Evolutionary conservation across 1,139 yeast genomes (phyloP).

Genomic region (Nematodospora anomalae): DNA sequence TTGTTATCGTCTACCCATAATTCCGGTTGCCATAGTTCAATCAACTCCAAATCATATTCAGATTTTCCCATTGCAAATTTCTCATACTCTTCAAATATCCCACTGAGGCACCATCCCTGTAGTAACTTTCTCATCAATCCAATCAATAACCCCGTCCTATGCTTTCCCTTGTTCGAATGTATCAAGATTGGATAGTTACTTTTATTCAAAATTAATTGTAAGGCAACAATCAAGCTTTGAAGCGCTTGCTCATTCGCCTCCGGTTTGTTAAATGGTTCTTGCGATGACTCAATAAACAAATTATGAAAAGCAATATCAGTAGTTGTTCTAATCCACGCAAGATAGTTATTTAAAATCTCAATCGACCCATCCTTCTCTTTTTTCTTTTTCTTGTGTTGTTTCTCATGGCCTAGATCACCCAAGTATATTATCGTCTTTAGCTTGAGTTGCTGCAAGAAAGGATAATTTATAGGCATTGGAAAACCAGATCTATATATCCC

Average conservation of each 20-base stretch:
- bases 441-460: constrained; percentile 68
- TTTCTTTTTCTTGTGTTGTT: constrained; percentile 39
- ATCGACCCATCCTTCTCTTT: constrained; percentile 34
- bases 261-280: constrained; percentile 70
- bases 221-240: constrained; percentile 57
- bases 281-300: constrained; percentile 66
- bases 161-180: constrained; percentile 95
- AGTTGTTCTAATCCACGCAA: constrained; percentile 55
- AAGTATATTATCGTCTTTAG: constrained; percentile 79
- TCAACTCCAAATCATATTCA: constrained; percentile 80
- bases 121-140: constrained; percentile 82
- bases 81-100: constrained; percentile 90
- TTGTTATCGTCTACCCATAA: constrained; percentile 31
- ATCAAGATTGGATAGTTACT: constrained; percentile 83
- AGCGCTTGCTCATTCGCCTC: constrained; percentile 36
- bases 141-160: constrained; percentile 86
- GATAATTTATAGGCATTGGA: constrained; percentile 83
- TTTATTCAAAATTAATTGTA: constrained; percentile 62
- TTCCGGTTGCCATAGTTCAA: constrained; percentile 50
- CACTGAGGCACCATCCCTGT: constrained; percentile 93
- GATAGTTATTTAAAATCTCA: constrained; percentile 51
- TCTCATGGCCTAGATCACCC: constrained; percentile 60
- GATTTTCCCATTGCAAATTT: constrained; percentile 93
- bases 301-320: constrained; percentile 59
- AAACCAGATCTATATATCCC: constrained; percentile 90